Conservation (phyloP, 306 rosid genomes). For the Hylodesmum podocarpum region DNA sequence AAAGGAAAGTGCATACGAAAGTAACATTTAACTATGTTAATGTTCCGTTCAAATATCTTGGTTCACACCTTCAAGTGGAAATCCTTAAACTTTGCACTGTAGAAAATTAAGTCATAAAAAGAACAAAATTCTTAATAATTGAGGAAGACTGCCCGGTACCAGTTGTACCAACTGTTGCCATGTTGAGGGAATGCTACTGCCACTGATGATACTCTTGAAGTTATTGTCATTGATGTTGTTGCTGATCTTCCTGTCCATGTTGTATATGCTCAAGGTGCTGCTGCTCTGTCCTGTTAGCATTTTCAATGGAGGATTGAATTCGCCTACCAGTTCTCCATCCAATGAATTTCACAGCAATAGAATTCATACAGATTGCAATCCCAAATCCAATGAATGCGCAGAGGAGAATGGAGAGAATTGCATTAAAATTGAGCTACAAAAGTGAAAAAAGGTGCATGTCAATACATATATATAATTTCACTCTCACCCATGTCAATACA, state of each 20-base stretch:
- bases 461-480: background rate
- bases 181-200: constrained; percentile 18
- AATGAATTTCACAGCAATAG: constrained; percentile 54
- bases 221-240: constrained; percentile 12
- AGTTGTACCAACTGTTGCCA: background rate
- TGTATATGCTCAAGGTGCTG: constrained; percentile 24
- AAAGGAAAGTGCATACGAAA: background rate
- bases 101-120: background rate
- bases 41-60: background rate
- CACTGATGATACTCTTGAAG: constrained; percentile 32
- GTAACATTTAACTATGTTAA: background rate
- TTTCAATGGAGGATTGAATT: constrained; percentile 37
- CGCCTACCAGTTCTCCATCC: constrained; percentile 63
- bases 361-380: constrained; percentile 58
- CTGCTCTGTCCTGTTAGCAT: constrained; percentile 30
- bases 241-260: constrained; percentile 18
- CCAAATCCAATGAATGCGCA: constrained; percentile 78
- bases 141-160: constrained; percentile 7
- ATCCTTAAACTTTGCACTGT: background rate
- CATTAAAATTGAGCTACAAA: constrained; percentile 61
- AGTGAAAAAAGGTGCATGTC: constrained; percentile 11
- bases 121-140: background rate
- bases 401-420: constrained; percentile 64
- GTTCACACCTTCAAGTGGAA: background rate
- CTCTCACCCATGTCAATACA: background rate